Evolutionary conservation across 768 basidiomycete genomes (phyloP), one percentile per base, ranked within the genome.

Genomic region (Phanerochaete sordida): DNA sequence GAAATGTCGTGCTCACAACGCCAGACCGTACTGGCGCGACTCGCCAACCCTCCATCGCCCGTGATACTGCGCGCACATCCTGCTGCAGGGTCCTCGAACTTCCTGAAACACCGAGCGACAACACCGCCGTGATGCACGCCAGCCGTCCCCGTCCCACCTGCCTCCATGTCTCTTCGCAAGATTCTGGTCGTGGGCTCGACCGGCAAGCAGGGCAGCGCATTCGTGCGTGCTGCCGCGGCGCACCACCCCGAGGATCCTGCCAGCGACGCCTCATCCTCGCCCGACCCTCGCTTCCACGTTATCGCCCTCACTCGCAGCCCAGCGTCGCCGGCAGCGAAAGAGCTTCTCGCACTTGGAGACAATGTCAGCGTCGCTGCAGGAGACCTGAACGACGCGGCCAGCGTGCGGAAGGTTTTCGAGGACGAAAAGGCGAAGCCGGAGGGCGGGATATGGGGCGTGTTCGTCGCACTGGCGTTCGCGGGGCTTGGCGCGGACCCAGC

Each of bases 401-500:
- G 69, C 11, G 60, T 78, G 1, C 66, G 72, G 13, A 67, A 65
- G 48, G 57, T 78, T 8, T 79, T 78, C 56, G 73, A 75, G 39
- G 70, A 74, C 33, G 57, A 39, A 16, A 62, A 30, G 4, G 57
- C 44, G 16, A 62, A 30, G 6, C 70, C 69, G 1, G 73, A 69
- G 0, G 64, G 52, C 35, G 23, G 33, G 23, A 12, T 78, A 11
- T 79, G 73, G 73, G 78, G 76, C 11, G 77, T 79, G 2, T 78
- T 74, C 56, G 71, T 73, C 31, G 73, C 73, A 23, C 68, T 77
- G 1, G 74, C 73, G 7, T 79, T 72, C 58, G 76, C 77, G 0
- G 78, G 78, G 12, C 71, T 79, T 15, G 77, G 77, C 16, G 75
- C 72, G 2, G 71, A 72, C 56, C 74, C 74, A 12, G 72, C 75